Conservation (phyloP, 2,329 filamentous ascomycete genomes). For the Elsinoe australis region DNA sequence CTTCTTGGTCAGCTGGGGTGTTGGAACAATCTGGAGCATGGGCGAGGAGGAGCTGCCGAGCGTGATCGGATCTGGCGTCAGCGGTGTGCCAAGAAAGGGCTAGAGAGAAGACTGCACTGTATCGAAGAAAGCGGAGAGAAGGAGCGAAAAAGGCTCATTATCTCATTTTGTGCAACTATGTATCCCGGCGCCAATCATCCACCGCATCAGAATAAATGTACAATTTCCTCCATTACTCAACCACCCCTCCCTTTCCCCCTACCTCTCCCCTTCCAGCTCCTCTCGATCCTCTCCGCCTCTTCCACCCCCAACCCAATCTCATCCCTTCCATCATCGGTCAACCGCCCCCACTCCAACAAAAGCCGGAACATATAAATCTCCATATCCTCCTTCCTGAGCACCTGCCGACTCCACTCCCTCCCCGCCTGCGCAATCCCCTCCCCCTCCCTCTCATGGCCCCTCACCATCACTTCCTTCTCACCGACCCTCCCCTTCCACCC, state of each 20-base stretch:
- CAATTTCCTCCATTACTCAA: conserved; percentile 1
- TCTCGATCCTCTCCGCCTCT: conserved; percentile 19
- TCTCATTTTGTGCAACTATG: conserved; percentile 5
- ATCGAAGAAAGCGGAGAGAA: too few relatives aligned
- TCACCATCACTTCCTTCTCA: conserved; percentile 42
- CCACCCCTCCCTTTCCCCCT: conserved; percentile 16
- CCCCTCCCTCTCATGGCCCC: conserved; percentile 47
- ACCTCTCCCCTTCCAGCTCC: conserved; percentile 14
- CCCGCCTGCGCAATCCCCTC: conserved; percentile 60
- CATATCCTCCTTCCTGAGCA: conserved; percentile 64
- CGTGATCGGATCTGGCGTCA: conserved; percentile 92
- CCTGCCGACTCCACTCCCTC: conserved; percentile 55
- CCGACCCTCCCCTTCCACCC: conserved; percentile 47
- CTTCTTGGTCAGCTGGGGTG: conserved; percentile 58
- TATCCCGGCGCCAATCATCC: conserved; percentile 1
- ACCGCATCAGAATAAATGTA: background rate
- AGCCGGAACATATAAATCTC: conserved; percentile 73
- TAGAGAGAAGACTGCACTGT: too few relatives aligned
- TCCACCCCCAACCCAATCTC: conserved; percentile 31
- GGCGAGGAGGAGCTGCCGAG: conserved; percentile 83
- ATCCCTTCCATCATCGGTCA: conserved; percentile 56
- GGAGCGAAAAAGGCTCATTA: background rate
- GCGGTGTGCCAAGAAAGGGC: conserved; percentile 55
- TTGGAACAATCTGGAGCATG: conserved; percentile 73
- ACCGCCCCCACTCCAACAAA: conserved; percentile 66